These are phyloP conservation scores for Lactarius indigo DNA, from an alignment of 768 basidiomycete genomes.

Conservation along the genomic window DNA sequence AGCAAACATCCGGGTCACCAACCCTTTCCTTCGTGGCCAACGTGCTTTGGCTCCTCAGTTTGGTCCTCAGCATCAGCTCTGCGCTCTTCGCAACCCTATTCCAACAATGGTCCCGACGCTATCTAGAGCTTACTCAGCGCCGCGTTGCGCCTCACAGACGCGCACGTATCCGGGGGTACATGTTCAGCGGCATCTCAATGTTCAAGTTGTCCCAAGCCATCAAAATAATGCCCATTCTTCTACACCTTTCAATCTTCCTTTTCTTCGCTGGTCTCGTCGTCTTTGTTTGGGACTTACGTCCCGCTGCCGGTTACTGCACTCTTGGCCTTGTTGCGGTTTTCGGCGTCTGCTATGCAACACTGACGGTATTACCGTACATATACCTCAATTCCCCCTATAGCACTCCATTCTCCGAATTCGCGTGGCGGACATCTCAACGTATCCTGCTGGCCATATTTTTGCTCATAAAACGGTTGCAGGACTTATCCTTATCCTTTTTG, in stretches of 20 bases:
- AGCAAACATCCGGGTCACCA: too few relatives aligned
- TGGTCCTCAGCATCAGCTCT: background rate
- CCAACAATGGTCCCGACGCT: background rate
- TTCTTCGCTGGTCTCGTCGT: background rate
- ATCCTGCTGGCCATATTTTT: background rate
- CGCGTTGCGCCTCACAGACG: background rate
- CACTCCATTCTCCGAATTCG: conserved; percentile 4
- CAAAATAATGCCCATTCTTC: background rate
- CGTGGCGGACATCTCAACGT: background rate
- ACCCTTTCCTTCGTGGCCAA: too few relatives aligned
- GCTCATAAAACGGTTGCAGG: background rate
- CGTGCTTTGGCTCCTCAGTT: conserved; percentile 1
- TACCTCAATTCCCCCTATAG: conserved; percentile 6
- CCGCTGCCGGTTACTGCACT: background rate
- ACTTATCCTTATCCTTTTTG: background rate
- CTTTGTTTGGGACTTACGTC: background rate
- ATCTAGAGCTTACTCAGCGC: background rate
- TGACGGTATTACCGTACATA: conserved; percentile 1
- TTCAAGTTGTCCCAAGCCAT: background rate
- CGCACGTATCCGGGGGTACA: background rate
- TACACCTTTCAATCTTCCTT: background rate
- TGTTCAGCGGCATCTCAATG: background rate
- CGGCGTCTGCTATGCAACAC: background rate
- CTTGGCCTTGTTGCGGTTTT: background rate
- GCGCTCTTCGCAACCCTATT: background rate